Conservation (phyloP, 306 rosid genomes). For the Pterocarpus santalinus region DNA sequence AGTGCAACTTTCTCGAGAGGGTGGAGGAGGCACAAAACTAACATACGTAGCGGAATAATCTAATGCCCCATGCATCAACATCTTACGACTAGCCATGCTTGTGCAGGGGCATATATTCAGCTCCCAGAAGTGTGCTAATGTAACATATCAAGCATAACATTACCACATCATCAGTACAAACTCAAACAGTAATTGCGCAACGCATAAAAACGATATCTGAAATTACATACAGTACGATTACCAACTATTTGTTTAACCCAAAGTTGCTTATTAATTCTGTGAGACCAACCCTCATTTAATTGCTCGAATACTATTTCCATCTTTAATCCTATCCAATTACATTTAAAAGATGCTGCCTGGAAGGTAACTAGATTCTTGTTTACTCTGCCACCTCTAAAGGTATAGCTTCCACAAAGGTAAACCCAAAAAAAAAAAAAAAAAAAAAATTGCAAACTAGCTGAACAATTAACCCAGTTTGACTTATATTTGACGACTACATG, state of each 20-base stretch:
- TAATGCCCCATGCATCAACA: not conserved
- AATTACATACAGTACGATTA: too few species aligned
- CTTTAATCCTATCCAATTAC: not conserved
- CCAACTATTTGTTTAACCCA: too few species aligned
- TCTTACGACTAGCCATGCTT: not conserved
- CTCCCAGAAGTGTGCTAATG: not conserved
- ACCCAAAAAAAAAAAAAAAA: too few species aligned
- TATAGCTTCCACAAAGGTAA: not conserved
- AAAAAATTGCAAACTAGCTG: too few species aligned
- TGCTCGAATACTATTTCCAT: not conserved
- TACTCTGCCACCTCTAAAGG: too few species aligned
- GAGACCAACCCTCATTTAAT: not conserved
- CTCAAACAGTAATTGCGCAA: not conserved
- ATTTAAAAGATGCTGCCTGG: too few species aligned
- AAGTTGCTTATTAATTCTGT: too few species aligned
- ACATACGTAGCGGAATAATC: not conserved
- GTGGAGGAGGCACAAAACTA: not conserved
- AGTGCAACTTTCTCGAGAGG: not conserved
- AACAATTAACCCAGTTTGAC: too few species aligned
- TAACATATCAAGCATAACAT: not conserved
- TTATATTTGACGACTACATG: too few species aligned
- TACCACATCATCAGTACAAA: too few species aligned
- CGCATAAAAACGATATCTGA: not conserved
- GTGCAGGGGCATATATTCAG: not conserved
- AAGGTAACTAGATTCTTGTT: not conserved